Conservation (phyloP, 345 rosid genomes). For the Melastoma malabathricum region DNA sequence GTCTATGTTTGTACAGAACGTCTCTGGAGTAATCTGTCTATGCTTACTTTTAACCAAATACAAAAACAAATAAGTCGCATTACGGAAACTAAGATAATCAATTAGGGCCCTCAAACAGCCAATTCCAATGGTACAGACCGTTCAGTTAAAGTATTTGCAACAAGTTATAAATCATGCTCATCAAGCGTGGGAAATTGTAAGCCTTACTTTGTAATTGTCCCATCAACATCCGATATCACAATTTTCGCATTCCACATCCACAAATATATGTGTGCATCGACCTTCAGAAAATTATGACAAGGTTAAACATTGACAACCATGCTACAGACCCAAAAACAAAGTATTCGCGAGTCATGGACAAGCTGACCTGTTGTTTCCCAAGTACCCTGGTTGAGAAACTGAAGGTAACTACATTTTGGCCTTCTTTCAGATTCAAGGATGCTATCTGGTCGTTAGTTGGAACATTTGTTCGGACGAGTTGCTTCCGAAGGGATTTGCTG, state of each 20-base stretch:
- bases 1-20: neutral
- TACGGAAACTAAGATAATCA: too few species aligned
- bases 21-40: neutral
- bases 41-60: too few species aligned
- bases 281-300: constrained; percentile 25
- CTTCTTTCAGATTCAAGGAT: constrained; percentile 82
- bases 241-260: constrained; percentile 93
- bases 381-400: constrained; percentile 82
- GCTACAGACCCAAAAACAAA: neutral
- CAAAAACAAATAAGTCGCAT: too few species aligned
- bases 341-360: neutral
- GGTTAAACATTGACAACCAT: too few species aligned
- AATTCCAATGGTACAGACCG: neutral
- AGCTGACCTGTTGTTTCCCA: constrained; percentile 73
- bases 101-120: too few species aligned
- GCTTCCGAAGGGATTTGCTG: constrained; percentile 48
- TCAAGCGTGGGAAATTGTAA: neutral
- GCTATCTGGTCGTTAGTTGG: constrained; percentile 84
- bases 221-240: constrained; percentile 92
- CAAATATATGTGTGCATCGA: constrained; percentile 79
- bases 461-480: constrained; percentile 57
- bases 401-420: constrained; percentile 74
- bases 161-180: constrained; percentile 1
- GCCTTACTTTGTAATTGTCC: constrained; percentile 84
- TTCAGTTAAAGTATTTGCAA: neutral